Evolutionary conservation across 2,329 filamentous ascomycete species (phyloP).

Genomic region (Ophiostoma populinum): DNA sequence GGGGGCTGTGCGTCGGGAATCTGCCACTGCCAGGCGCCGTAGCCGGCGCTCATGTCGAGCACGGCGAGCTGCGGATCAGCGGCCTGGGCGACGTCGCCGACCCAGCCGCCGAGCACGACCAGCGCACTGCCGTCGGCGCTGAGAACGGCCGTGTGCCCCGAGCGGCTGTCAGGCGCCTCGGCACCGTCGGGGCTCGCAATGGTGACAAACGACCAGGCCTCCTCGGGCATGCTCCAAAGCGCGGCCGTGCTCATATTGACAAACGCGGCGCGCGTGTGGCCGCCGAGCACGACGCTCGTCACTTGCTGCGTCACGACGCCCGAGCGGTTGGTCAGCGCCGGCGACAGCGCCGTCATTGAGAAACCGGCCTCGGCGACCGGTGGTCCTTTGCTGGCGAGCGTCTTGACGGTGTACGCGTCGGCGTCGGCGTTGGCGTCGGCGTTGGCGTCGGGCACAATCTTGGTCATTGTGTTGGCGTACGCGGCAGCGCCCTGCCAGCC

Average conservation of each 20-base stretch:
- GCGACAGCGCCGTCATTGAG: slow-evolving; percentile 55
- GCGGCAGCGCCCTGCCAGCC: slow-evolving; percentile 51
- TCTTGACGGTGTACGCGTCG: slow-evolving; percentile 19
- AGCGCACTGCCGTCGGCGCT: slow-evolving; percentile 63
- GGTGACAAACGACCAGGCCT: slow-evolving; percentile 67
- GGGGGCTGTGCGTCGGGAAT: slow-evolving; percentile 36
- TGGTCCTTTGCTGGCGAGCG: slow-evolving; percentile 33
- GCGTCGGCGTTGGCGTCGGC: slow-evolving; percentile 19
- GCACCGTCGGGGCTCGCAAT: slow-evolving; percentile 31
- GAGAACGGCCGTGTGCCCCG: slow-evolving; percentile 74
- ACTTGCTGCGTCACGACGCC: slow-evolving; percentile 49
- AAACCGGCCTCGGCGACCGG: slow-evolving; percentile 77
- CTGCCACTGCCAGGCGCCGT: slow-evolving; percentile 58
- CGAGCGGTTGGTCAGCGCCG: slow-evolving; percentile 51
- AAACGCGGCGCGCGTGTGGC: slow-evolving; percentile 68
- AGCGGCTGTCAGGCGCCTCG: slow-evolving; percentile 47
- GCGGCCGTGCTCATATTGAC: slow-evolving; percentile 90
- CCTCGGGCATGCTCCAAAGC: slow-evolving; percentile 70
- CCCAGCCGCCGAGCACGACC: slow-evolving; percentile 79
- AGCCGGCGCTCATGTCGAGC: slow-evolving; percentile 57
- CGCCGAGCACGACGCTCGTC: slow-evolving; percentile 67
- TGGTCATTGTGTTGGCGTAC: slow-evolving; percentile 69
- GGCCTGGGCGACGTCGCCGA: slow-evolving; percentile 58
- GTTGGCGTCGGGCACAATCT: slow-evolving; percentile 32
- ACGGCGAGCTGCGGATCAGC: slow-evolving; percentile 70